These are phyloP conservation scores for Rhizophora apiculata DNA, from an alignment of 345 rosid genomes.

Conservation along the genomic window DNA sequence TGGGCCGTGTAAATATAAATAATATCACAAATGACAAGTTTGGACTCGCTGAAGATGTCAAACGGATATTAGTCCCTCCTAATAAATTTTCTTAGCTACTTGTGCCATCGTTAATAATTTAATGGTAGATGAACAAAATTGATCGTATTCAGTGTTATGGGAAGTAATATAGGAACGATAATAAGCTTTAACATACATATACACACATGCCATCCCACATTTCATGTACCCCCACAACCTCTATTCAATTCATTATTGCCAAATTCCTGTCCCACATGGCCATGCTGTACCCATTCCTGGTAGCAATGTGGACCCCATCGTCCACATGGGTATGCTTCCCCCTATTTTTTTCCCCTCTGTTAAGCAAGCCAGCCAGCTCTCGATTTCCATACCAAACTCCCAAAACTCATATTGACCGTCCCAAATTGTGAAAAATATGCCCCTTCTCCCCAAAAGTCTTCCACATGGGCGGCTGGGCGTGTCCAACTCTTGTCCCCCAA, in stretches of 20 bases:
- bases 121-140: too few species aligned
- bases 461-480: constrained; percentile 60
- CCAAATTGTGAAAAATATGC: not conserved
- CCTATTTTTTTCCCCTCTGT: not conserved
- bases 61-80: too few species aligned
- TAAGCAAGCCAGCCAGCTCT: constrained; percentile 15
- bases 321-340: constrained; percentile 28
- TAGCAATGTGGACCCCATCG: not conserved
- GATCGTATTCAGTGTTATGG: too few species aligned
- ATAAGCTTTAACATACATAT: not conserved
- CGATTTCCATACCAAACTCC: constrained; percentile 33
- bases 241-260: not conserved
- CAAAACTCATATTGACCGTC: constrained; percentile 43
- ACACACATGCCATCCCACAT: constrained; percentile 40
- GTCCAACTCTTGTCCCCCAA: constrained; percentile 77
- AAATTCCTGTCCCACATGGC: constrained; percentile 17
- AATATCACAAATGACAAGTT: too few species aligned
- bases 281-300: not conserved
- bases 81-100: too few species aligned
- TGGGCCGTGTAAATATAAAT: too few species aligned
- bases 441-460: constrained; percentile 12
- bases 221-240: constrained; percentile 44
- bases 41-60: too few species aligned
- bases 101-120: too few species aligned
- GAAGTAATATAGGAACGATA: not conserved